Evolutionary conservation across 1,139 yeast species (phyloP).

Genomic region (Pichia terricola): DNA sequence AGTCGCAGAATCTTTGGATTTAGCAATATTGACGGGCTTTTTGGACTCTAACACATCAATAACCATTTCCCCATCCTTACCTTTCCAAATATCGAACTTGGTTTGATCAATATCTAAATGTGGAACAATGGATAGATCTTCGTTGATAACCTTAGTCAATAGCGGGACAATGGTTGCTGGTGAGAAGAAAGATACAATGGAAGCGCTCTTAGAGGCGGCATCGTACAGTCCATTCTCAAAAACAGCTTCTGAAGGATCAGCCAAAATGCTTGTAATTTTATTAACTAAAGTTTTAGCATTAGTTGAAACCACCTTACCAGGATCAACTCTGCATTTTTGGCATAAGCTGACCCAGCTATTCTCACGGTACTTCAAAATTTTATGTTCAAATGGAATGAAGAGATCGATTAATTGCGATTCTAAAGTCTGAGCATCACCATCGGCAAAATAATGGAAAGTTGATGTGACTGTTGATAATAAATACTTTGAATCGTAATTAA

Average conservation of each 20-base stretch:
- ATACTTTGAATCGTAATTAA: constrained; percentile 24
- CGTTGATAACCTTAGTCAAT: constrained; percentile 33
- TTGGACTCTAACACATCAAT: constrained; percentile 52
- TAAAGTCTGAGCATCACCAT: constrained; percentile 26
- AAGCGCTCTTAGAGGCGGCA: constrained; percentile 50
- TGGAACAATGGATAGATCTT: constrained; percentile 30
- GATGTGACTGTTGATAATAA: constrained; percentile 37
- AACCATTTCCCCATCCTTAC: constrained; percentile 61
- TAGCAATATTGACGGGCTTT: constrained; percentile 32
- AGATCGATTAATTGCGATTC: constrained; percentile 34
- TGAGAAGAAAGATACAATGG: constrained; percentile 61
- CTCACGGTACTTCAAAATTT: constrained; percentile 25
- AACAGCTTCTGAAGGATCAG: constrained; percentile 20
- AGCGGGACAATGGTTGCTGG: constrained; percentile 52
- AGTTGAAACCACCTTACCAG: constrained; percentile 44
- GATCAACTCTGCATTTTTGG: constrained; percentile 52
- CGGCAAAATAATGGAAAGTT: constrained; percentile 29
- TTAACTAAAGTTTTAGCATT: constrained; percentile 33
- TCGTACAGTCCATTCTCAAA: constrained; percentile 23
- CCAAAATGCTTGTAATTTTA: constrained; percentile 11
- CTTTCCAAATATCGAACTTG: constrained; percentile 55
- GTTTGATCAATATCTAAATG: constrained; percentile 29
- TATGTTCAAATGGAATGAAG: constrained; percentile 47
- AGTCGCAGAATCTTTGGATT: constrained; percentile 66
- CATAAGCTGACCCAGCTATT: constrained; percentile 79